phyloP scores from a whole-genome alignment of 2,329 filamentous ascomycete genomes.

The Exophiala lecanii-corni region DNA sequence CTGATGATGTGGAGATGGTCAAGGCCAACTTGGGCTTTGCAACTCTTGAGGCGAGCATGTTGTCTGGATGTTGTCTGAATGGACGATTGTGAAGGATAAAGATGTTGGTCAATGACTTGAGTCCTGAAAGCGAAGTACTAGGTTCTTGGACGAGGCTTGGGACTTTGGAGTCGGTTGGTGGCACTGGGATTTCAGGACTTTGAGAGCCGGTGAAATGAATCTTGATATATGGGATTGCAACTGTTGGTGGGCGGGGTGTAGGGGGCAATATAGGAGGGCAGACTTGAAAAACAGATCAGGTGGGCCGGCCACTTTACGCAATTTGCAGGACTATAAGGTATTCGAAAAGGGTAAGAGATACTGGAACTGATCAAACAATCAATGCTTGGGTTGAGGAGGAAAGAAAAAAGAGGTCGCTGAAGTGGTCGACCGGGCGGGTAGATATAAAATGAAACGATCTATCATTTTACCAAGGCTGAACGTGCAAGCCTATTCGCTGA shows the following conservation, averaged over 20 bases:
- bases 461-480: neutral
- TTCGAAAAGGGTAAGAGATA: slow-evolving; percentile 33
- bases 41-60: slow-evolving; percentile 39
- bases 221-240: too few relatives aligned
- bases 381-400: slow-evolving; percentile 23
- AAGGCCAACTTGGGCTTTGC: slow-evolving; percentile 45
- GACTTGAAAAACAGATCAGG: slow-evolving; percentile 25
- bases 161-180: too few relatives aligned
- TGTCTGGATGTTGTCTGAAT: slow-evolving; percentile 9
- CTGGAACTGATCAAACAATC: slow-evolving; percentile 33
- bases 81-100: slow-evolving; percentile 1
- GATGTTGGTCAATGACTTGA: too few relatives aligned
- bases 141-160: too few relatives aligned
- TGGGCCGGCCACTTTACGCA: slow-evolving; percentile 41
- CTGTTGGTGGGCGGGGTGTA: too few relatives aligned
- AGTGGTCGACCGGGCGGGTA: slow-evolving; percentile 16
- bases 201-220: too few relatives aligned
- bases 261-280: neutral
- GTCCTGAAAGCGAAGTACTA: too few relatives aligned
- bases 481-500: slow-evolving; percentile 8
- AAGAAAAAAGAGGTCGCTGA: slow-evolving; percentile 11
- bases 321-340: slow-evolving; percentile 30
- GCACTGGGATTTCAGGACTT: too few relatives aligned
- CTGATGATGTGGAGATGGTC: slow-evolving; percentile 38
- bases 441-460: slow-evolving; percentile 8